phyloP scores from a whole-genome alignment of 225 moss, liverwort and hornwort species.

The Climacium dendroides region DNA sequence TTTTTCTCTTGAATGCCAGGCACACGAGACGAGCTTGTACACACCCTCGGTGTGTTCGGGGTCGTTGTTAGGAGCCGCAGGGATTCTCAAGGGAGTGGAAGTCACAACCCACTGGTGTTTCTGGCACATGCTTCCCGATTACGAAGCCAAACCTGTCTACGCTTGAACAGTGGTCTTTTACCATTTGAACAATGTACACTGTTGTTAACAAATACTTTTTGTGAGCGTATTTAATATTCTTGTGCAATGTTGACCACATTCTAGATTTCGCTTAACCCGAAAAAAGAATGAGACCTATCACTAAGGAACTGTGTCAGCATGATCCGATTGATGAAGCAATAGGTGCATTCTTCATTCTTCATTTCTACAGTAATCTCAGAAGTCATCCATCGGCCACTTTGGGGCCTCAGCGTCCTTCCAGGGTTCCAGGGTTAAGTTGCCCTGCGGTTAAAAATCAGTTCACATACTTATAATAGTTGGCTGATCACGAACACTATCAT shows the following conservation, averaged over 20 bases:
- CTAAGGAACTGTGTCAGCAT: too few relatives aligned
- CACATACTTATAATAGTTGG: not conserved
- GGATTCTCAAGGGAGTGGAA: constrained; percentile 27
- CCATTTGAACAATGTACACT: not conserved
- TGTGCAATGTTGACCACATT: not conserved
- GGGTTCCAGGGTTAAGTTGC: not conserved
- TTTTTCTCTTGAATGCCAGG: constrained; percentile 1
- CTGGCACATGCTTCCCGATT: not conserved
- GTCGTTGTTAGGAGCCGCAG: constrained; percentile 42
- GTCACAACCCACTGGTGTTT: constrained; percentile 40
- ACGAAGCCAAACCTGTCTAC: constrained; percentile 15
- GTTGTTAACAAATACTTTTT: not conserved
- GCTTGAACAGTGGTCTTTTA: not conserved
- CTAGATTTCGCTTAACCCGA: not conserved
- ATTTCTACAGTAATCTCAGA: too few relatives aligned
- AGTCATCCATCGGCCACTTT: too few relatives aligned
- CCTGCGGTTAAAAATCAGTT: not conserved
- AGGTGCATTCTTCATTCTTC: too few relatives aligned
- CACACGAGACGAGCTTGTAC: constrained; percentile 28
- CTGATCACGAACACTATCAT: not conserved
- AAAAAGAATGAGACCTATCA: too few relatives aligned
- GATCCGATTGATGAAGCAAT: too few relatives aligned
- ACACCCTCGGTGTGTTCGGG: constrained; percentile 54
- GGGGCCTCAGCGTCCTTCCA: too few relatives aligned
- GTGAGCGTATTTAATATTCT: not conserved